Percentiles rank a stretch among this genome's conserved stretches.
Conservation (phyloP, 163 green algal species). For the Scenedesmus sp. region DNA sequence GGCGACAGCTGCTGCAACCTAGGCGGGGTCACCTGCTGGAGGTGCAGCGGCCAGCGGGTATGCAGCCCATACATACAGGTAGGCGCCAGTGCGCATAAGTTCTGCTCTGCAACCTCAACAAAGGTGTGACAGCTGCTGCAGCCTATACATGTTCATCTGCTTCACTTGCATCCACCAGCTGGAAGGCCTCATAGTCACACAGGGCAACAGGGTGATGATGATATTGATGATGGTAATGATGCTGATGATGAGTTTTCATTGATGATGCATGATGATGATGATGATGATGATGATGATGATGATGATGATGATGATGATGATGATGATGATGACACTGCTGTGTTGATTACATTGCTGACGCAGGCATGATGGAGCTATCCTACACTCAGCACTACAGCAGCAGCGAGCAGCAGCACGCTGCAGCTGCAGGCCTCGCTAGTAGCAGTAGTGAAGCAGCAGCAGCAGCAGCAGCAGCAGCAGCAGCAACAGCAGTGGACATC, state of each 20-base stretch:
- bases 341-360: too few relatives aligned
- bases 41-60: slow-evolving; percentile 62
- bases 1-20: slow-evolving; percentile 64
- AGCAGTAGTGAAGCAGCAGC: slow-evolving; percentile 21
- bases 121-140: neutral
- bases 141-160: too few relatives aligned
- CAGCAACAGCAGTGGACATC: slow-evolving; percentile 66
- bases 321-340: too few relatives aligned
- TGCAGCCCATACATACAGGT: slow-evolving; percentile 56
- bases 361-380: slow-evolving; percentile 84
- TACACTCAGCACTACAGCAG: slow-evolving; percentile 72
- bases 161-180: neutral
- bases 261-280: too few relatives aligned
- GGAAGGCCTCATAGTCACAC: neutral
- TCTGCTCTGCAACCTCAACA: neutral
- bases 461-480: slow-evolving; percentile 36
- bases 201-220: too few relatives aligned
- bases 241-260: too few relatives aligned
- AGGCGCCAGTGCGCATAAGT: neutral
- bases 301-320: too few relatives aligned
- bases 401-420: neutral
- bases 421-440: neutral
- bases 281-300: neutral
- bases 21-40: slow-evolving; percentile 79
- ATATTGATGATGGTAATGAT: too few relatives aligned